Conservation (phyloP, 495 filamentous ascomycete species). For the Aspergillus hancockii region DNA sequence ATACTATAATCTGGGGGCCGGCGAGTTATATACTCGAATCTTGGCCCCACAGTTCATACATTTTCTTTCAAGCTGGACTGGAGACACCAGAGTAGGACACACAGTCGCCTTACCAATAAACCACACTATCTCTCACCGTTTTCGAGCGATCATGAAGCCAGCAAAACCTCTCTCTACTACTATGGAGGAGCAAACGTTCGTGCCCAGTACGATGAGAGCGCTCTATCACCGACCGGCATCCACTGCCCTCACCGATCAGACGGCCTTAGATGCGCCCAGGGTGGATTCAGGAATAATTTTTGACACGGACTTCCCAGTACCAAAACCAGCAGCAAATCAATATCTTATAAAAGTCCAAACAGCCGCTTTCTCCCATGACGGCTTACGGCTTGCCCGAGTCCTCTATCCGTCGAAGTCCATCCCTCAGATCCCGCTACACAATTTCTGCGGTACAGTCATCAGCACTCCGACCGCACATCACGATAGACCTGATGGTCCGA, state of each 20-base stretch:
- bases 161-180: slow-evolving; percentile 30
- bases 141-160: slow-evolving; percentile 19
- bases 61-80: neutral
- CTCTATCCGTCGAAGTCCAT: slow-evolving; percentile 43
- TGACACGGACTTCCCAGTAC: slow-evolving; percentile 40
- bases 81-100: neutral
- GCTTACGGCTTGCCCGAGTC: slow-evolving; percentile 47
- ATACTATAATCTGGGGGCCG: neutral
- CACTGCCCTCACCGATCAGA: slow-evolving; percentile 19
- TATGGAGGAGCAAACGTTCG: slow-evolving; percentile 34
- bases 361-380: slow-evolving; percentile 57
- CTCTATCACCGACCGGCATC: slow-evolving; percentile 37
- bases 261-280: slow-evolving; percentile 13
- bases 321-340: slow-evolving; percentile 42
- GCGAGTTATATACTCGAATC: neutral
- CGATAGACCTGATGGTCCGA: slow-evolving; percentile 28
- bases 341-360: slow-evolving; percentile 62
- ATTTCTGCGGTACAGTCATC: slow-evolving; percentile 56
- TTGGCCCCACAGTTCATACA: neutral
- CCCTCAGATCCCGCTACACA: slow-evolving; percentile 56
- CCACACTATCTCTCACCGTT: neutral
- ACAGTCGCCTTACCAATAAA: neutral
- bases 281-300: slow-evolving; percentile 31
- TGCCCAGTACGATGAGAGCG: slow-evolving; percentile 42
- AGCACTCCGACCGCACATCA: slow-evolving; percentile 47